phyloP scores from a whole-genome alignment of 768 basidiomycete genomes.

The Mrakia frigida region DNA sequence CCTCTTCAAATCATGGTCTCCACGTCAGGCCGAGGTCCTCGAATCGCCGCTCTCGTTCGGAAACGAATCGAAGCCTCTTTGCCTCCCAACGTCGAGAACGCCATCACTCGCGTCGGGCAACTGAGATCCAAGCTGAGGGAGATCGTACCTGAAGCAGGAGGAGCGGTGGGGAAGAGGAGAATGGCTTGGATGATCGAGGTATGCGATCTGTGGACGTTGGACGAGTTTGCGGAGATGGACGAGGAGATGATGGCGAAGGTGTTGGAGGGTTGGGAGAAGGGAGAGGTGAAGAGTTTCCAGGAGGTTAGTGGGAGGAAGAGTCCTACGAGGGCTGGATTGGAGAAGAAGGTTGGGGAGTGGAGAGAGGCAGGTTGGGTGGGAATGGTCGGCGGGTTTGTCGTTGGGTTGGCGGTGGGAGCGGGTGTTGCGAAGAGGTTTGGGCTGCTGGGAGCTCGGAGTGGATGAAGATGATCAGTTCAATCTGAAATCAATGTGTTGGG shows the following conservation, averaged over 20 bases:
- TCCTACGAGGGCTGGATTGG: neutral
- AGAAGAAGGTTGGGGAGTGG: neutral
- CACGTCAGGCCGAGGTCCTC: conserved; percentile 87
- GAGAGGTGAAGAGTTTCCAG: conserved; percentile 41
- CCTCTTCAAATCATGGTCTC: conserved; percentile 94
- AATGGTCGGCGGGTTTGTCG: too few relatives aligned
- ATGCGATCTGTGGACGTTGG: conserved; percentile 79
- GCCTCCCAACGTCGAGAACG: conserved; percentile 65
- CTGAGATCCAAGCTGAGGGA: conserved; percentile 67
- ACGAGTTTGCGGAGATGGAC: conserved; percentile 67
- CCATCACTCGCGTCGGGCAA: conserved; percentile 72
- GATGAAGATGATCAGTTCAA: too few relatives aligned
- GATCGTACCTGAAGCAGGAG: conserved; percentile 76
- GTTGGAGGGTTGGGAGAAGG: conserved; percentile 80
- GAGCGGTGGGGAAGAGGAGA: conserved; percentile 64
- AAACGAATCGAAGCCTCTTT: conserved; percentile 62
- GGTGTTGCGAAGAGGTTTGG: too few relatives aligned
- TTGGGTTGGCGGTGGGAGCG: too few relatives aligned
- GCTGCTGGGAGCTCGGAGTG: too few relatives aligned
- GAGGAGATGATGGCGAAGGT: conserved; percentile 60
- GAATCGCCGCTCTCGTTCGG: conserved; percentile 78
- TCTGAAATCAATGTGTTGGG: too few relatives aligned
- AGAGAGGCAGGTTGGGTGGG: neutral
- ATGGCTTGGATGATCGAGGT: conserved; percentile 90
- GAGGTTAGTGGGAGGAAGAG: conserved; percentile 28